Conservation (phyloP, 73 alveolate species). For the Tetrahymena malaccensis region DNA sequence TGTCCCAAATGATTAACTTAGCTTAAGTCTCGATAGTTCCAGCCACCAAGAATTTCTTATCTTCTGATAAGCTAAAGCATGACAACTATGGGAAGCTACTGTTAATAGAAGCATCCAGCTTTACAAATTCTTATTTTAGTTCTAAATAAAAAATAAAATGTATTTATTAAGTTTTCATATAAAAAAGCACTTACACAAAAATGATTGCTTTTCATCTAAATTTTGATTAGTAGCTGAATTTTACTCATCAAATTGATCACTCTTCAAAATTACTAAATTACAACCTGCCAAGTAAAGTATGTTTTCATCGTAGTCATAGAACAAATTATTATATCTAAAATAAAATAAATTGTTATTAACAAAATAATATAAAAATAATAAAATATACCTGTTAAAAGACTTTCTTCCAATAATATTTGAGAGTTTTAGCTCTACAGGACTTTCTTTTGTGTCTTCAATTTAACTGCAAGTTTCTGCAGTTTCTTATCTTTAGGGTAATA, state of each 20-base stretch:
- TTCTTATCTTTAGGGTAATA: constrained; percentile 57
- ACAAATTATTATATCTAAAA: constrained; percentile 79
- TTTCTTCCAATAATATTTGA: constrained; percentile 73
- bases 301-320: constrained; percentile 85
- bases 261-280: constrained; percentile 39
- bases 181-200: background rate
- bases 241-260: constrained; percentile 45
- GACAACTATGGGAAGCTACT: constrained; percentile 60
- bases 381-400: constrained; percentile 61
- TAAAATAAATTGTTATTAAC: background rate
- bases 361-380: background rate
- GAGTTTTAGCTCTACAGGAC: constrained; percentile 20
- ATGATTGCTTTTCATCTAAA: background rate
- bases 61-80: constrained; percentile 61
- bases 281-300: constrained; percentile 76
- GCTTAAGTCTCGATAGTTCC: constrained; percentile 79
- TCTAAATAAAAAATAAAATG: background rate
- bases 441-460: constrained; percentile 47
- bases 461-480: constrained; percentile 58
- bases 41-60: constrained; percentile 57
- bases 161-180: background rate
- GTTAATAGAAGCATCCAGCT: constrained; percentile 18
- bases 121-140: constrained; percentile 13
- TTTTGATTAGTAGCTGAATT: background rate
- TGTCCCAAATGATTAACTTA: constrained; percentile 76